Conservation (phyloP, 2,329 filamentous ascomycete genomes). For the Westerdykella ornata region DNA sequence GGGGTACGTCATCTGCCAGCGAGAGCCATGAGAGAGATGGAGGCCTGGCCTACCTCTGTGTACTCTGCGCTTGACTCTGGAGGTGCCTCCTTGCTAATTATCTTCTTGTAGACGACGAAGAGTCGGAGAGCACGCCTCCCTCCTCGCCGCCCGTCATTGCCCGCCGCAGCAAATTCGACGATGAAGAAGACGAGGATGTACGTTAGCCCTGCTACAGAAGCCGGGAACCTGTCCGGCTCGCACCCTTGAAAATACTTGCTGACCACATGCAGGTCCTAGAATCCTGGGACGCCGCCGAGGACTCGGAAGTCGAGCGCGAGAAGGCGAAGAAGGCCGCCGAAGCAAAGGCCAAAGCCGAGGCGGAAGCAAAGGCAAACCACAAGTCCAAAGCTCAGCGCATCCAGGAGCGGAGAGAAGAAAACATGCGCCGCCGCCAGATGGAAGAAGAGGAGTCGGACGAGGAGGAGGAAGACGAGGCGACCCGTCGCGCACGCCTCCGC, state of each 20-base stretch:
- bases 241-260: slow-evolving; percentile 14
- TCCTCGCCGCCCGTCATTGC: slow-evolving; percentile 44
- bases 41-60: too few species aligned
- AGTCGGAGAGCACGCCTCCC: slow-evolving; percentile 51
- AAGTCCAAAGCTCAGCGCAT: slow-evolving; percentile 84
- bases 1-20: slow-evolving; percentile 35
- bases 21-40: not conserved
- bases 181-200: slow-evolving; percentile 86
- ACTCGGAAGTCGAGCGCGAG: slow-evolving; percentile 93
- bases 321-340: slow-evolving; percentile 84
- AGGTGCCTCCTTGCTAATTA: not conserved
- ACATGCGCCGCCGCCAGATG: slow-evolving; percentile 51
- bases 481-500: slow-evolving; percentile 66
- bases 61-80: too few species aligned
- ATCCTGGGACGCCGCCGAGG: slow-evolving; percentile 93
- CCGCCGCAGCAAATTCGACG: slow-evolving; percentile 70
- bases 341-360: slow-evolving; percentile 82
- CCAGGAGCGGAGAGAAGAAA: slow-evolving; percentile 63
- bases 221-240: too few species aligned
- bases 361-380: slow-evolving; percentile 80
- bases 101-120: slow-evolving; percentile 44
- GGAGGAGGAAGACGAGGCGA: slow-evolving; percentile 67
- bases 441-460: slow-evolving; percentile 54
- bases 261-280: slow-evolving; percentile 66
- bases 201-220: slow-evolving; percentile 21